Evolutionary conservation across 176 grass and related monocot species (phyloP), one percentile per base, ranked within the genome.

Genomic region (Tillandsia leiboldiana): DNA sequence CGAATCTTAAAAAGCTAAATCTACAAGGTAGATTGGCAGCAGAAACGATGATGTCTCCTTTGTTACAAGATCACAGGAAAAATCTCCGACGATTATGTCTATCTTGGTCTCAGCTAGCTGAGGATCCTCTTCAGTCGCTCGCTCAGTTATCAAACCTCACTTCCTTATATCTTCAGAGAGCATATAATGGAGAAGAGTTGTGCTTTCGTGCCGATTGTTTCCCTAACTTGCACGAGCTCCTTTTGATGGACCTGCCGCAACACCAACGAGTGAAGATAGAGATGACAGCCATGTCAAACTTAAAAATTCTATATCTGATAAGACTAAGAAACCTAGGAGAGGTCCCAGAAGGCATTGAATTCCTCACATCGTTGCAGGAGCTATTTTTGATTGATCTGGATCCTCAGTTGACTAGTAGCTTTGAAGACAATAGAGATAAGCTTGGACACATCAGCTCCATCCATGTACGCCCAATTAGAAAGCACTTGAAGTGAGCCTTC

Each of bases 21-120:
- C 75, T 90, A 49, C 2, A 2, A 11, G 87, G 80, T 0, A 52
- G 12, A 10, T 74, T 89, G 4, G 62, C 76, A 62, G 52, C 79
- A 76, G 53, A 51, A 17, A 85, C 73, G 23, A 47, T 89, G 11
- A 10, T 63, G 26, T 82, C 75, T 29, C 75, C 82, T 15, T 79
- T 82, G 20, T 85, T 79, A 13, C 61, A 4, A 24, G 51, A 3
- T 33, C 70, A 54, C 20, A 27, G 53, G 3, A 11, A 66, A 2
- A 12, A 49, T 64, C 48, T 78, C 58, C 20, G 49, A 27, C 6
- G 11, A 27, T 51, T 89, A 10, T 2, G 15, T 9, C 23, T 89
- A 3, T 18, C n/a, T 9, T 89, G 82, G 87, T 82, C 75, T 70
- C 53, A 82, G 10, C 8, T 89, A 4, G 7, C 3, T 5, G 28